Percentiles rank a stretch among this genome's conserved stretches.
These are phyloP conservation scores for Elaeis oleifera DNA, from an alignment of 202 grass and related monocot species.

Conservation along the genomic window DNA sequence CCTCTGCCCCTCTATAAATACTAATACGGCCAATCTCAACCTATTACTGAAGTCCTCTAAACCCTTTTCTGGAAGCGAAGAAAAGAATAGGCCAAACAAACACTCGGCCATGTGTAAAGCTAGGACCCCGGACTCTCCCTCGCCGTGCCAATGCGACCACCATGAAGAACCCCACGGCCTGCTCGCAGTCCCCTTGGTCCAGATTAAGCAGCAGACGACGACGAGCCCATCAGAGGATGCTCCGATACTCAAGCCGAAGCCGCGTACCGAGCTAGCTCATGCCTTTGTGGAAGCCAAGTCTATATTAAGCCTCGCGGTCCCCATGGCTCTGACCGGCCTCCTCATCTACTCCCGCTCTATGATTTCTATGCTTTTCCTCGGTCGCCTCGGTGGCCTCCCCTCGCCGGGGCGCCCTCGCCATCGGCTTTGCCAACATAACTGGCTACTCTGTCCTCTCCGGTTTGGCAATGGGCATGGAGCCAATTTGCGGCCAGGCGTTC, in stretches of 20 bases:
- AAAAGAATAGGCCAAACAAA: too few relatives aligned
- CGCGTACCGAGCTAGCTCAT: neutral
- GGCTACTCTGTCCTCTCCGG: slow-evolving; percentile 84
- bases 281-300: neutral
- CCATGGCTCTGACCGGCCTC: slow-evolving; percentile 17
- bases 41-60: too few relatives aligned
- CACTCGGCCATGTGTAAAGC: too few relatives aligned
- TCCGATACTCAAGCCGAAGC: slow-evolving; percentile 1
- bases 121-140: too few relatives aligned
- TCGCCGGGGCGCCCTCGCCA: slow-evolving; percentile 89
- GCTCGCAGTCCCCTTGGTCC: neutral
- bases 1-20: too few relatives aligned
- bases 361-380: slow-evolving; percentile 85
- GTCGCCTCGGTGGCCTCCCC: slow-evolving; percentile 55
- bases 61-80: too few relatives aligned
- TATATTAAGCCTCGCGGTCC: slow-evolving; percentile 1
- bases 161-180: neutral
- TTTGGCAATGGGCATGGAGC: slow-evolving; percentile 87
- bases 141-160: too few relatives aligned
- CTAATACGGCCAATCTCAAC: too few relatives aligned
- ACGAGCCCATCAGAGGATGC: too few relatives aligned
- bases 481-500: slow-evolving; percentile 83
- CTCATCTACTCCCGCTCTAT: slow-evolving; percentile 21
- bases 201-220: neutral
- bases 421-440: slow-evolving; percentile 87